Conservation (phyloP, 257 asterid genomes). For the Solanum chiquidenum region DNA sequence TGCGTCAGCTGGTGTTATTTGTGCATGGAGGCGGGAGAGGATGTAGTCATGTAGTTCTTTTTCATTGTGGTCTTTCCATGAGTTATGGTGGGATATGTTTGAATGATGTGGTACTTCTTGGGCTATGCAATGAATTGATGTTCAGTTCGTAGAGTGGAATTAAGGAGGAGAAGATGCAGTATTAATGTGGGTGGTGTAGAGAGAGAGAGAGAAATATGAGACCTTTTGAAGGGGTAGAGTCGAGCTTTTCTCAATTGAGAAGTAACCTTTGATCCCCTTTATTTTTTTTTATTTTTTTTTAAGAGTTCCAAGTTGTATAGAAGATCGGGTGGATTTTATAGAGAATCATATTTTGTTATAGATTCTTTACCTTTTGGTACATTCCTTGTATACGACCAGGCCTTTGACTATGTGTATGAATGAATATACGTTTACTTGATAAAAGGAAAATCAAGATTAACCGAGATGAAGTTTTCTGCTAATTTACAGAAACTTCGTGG, state of each 20-base stretch:
- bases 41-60: neutral
- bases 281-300: neutral
- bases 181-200: neutral
- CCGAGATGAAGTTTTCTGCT: neutral
- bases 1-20: neutral
- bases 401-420: neutral
- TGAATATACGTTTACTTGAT: neutral
- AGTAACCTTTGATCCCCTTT: neutral
- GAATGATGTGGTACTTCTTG: neutral
- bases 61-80: neutral
- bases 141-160: neutral
- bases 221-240: neutral
- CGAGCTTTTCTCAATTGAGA: neutral
- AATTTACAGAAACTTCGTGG: neutral
- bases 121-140: neutral
- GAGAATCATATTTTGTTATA: neutral
- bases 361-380: neutral
- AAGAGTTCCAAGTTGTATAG: neutral
- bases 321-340: neutral
- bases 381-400: neutral
- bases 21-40: neutral
- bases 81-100: neutral
- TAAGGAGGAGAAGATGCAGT: neutral
- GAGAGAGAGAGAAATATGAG: neutral
- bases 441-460: neutral